A percentile compares a stretch with the other conserved stretches of the same genome.
phyloP scores from a whole-genome alignment of 257 asterid species.

The Jacaranda copaia region DNA sequence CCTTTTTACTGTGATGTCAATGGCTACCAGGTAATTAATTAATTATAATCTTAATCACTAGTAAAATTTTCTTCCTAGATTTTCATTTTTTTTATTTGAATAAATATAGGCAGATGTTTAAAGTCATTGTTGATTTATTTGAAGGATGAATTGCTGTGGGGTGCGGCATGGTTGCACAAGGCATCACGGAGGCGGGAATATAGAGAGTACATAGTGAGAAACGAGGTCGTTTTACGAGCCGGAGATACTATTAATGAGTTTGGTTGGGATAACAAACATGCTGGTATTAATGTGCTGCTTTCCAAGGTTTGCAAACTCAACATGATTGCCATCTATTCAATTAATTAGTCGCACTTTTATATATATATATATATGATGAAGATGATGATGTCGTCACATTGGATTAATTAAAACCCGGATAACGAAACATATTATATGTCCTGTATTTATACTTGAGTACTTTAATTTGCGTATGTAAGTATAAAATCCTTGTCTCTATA shows the following conservation, averaged over 20 bases:
- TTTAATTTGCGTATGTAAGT: background rate
- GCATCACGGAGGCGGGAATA: constrained; percentile 76
- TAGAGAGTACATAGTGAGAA: constrained; percentile 76
- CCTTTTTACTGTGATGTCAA: constrained; percentile 88
- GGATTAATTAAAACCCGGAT: constrained; percentile 10
- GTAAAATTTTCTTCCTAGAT: background rate
- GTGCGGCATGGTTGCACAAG: constrained; percentile 95
- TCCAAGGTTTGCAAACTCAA: constrained; percentile 63
- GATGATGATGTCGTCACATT: background rate
- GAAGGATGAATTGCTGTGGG: constrained; percentile 90
- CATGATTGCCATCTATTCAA: background rate
- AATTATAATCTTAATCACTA: no score
- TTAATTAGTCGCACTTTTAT: background rate
- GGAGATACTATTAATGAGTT: constrained; percentile 89
- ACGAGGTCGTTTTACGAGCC: constrained; percentile 82
- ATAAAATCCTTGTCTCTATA: constrained; percentile 36
- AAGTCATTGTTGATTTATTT: background rate
- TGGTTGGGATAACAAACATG: constrained; percentile 97
- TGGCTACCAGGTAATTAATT: constrained; percentile 73
- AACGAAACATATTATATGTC: constrained; percentile 15
- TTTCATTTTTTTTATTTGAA: background rate
- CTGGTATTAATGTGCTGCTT: constrained; percentile 86
- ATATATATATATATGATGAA: no score
- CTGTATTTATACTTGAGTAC: background rate
- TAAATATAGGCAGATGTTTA: background rate